These are phyloP conservation scores for Acanthamoeba polyphaga DNA, from an alignment of 208 protist genomes.

Conservation along the genomic window DNA sequence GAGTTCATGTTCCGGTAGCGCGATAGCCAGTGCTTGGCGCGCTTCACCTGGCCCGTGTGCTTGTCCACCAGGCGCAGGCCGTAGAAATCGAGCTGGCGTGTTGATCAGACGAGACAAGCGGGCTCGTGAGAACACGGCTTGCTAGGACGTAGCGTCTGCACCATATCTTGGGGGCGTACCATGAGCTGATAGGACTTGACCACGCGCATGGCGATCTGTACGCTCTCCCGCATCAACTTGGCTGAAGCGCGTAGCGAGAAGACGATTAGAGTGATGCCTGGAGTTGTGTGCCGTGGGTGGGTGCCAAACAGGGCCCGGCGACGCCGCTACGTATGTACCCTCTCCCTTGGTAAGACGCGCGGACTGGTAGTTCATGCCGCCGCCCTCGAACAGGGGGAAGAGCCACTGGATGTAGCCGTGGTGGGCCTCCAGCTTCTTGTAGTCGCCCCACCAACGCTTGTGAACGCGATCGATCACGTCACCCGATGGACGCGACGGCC, in stretches of 20 bases:
- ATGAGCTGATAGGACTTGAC: slow-evolving; percentile 66
- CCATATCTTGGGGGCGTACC: neutral
- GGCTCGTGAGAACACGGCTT: too few relatives aligned
- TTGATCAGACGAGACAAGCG: too few relatives aligned
- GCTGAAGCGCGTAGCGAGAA: neutral
- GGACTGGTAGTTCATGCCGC: slow-evolving; percentile 23
- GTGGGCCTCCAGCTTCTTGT: slow-evolving; percentile 41
- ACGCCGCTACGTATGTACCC: neutral
- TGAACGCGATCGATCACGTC: slow-evolving; percentile 67
- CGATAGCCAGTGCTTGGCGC: slow-evolving; percentile 4
- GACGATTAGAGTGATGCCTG: neutral
- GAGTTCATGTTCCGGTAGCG: slow-evolving; percentile 57
- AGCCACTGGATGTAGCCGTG: slow-evolving; percentile 65
- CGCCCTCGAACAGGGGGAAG: slow-evolving; percentile 56
- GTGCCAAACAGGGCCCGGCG: too few relatives aligned
- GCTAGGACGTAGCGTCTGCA: too few relatives aligned
- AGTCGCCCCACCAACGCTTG: slow-evolving; percentile 37
- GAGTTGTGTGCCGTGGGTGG: too few relatives aligned
- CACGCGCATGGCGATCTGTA: slow-evolving; percentile 42
- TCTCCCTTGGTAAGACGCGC: slow-evolving; percentile 30
- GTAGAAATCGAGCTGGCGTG: slow-evolving; percentile 39
- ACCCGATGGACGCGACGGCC: slow-evolving; percentile 27
- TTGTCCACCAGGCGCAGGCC: slow-evolving; percentile 50
- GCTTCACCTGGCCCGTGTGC: slow-evolving; percentile 31
- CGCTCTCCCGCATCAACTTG: slow-evolving; percentile 60